These are phyloP conservation scores for Clavispora vitiphila DNA, from an alignment of 805 yeast species.

Conservation along the genomic window DNA sequence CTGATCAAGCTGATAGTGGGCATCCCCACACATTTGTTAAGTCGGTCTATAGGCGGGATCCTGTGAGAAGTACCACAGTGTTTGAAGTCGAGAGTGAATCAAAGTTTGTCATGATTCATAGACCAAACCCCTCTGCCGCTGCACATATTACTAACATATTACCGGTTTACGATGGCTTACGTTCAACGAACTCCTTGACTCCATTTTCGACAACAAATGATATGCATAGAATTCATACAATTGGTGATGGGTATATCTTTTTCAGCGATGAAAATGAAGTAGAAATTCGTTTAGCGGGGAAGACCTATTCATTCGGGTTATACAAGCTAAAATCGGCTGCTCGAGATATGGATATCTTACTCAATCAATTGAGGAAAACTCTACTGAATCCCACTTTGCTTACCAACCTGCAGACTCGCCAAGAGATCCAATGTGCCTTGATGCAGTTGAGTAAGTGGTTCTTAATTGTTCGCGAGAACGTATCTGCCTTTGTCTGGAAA, in stretches of 20 bases:
- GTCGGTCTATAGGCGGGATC: constrained; percentile 15
- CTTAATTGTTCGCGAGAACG: constrained; percentile 26
- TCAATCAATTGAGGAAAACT: constrained; percentile 16
- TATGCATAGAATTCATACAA: constrained; percentile 1
- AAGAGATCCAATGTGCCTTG: constrained; percentile 18
- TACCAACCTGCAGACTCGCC: neutral
- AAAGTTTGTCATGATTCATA: constrained; percentile 7
- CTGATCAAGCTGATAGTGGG: too few relatives aligned
- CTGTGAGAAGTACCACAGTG: constrained; percentile 24
- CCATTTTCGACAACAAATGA: constrained; percentile 4
- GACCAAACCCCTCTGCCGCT: neutral
- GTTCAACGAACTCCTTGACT: constrained; percentile 3
- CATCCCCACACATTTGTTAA: neutral
- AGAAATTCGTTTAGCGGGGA: constrained; percentile 15
- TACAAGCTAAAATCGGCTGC: constrained; percentile 19
- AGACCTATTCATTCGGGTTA: constrained; percentile 20
- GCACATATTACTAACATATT: too few relatives aligned
- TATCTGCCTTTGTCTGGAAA: constrained; percentile 16
- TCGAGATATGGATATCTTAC: constrained; percentile 11
- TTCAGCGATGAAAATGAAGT: constrained; percentile 8
- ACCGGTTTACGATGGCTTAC: neutral
- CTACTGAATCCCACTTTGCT: constrained; percentile 10
- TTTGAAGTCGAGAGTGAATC: constrained; percentile 32
- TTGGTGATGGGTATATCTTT: constrained; percentile 11
- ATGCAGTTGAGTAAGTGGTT: constrained; percentile 26